These are phyloP conservation scores for Podila verticillata DNA, from an alignment of 192 early-diverging fungal genomes.

Conservation along the genomic window DNA sequence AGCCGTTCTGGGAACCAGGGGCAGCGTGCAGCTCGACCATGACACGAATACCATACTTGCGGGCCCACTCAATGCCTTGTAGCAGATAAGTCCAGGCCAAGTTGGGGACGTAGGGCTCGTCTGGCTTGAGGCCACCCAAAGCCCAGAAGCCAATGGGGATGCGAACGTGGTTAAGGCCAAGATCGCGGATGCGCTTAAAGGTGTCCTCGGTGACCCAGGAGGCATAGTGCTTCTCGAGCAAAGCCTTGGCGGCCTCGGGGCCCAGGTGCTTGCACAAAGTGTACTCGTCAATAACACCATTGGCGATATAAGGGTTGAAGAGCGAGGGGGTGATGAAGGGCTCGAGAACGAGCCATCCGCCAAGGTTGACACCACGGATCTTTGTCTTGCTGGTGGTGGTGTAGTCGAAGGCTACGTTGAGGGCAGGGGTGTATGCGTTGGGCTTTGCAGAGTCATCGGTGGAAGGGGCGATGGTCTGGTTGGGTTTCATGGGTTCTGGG, in stretches of 20 bases:
- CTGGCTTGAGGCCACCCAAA: slow-evolving; percentile 47
- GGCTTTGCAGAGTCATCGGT: slow-evolving; percentile 30
- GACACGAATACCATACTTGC: slow-evolving; percentile 70
- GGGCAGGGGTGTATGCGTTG: slow-evolving; percentile 53
- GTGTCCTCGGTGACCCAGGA: slow-evolving; percentile 70
- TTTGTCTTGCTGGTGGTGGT: slow-evolving; percentile 24
- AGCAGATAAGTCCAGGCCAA: slow-evolving; percentile 65
- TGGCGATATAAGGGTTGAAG: slow-evolving; percentile 51
- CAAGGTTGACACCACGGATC: slow-evolving; percentile 77
- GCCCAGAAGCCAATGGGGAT: slow-evolving; percentile 82
- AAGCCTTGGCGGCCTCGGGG: slow-evolving; percentile 56
- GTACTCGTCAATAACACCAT: slow-evolving; percentile 70
- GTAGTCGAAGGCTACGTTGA: slow-evolving; percentile 55
- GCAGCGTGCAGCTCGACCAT: slow-evolving; percentile 76
- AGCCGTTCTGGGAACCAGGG: slow-evolving; percentile 81
- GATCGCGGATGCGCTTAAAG: slow-evolving; percentile 59
- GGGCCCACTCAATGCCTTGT: slow-evolving; percentile 67
- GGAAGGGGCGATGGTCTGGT: slow-evolving; percentile 12
- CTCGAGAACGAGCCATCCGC: slow-evolving; percentile 78
- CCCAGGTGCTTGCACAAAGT: slow-evolving; percentile 66
- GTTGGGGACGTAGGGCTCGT: slow-evolving; percentile 71
- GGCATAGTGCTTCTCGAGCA: slow-evolving; percentile 65
- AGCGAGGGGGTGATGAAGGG: slow-evolving; percentile 61
- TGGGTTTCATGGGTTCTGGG: slow-evolving; percentile 2
- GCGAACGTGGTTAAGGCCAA: slow-evolving; percentile 74